These are phyloP conservation scores for Eucalyptus curtisii DNA, from an alignment of 345 rosid genomes.

Conservation along the genomic window DNA sequence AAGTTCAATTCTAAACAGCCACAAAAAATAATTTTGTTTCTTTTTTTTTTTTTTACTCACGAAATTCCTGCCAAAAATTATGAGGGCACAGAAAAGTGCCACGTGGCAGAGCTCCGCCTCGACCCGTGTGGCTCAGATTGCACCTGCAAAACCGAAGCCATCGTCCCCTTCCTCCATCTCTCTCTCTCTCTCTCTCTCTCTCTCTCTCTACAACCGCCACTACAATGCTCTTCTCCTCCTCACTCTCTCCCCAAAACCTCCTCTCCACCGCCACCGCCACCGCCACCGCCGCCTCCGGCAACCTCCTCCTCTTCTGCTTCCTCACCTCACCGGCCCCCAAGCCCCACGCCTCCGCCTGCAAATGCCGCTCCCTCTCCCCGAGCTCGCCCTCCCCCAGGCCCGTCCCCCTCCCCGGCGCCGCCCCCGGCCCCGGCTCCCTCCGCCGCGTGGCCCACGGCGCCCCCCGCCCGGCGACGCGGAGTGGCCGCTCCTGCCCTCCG, in stretches of 20 bases:
- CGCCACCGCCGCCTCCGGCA: not conserved
- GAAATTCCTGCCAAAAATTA: not conserved
- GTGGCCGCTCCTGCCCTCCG: slow-evolving; percentile 37
- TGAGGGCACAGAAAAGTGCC: not conserved
- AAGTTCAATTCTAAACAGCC: not conserved
- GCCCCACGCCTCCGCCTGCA: not conserved
- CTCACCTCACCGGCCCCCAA: not conserved
- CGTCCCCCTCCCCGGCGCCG: not conserved
- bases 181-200: not conserved
- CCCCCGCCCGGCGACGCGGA: slow-evolving; percentile 6
- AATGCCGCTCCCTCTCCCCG: not conserved
- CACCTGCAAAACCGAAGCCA: not conserved
- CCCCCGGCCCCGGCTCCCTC: slow-evolving; percentile 2
- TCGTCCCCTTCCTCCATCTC: not conserved
- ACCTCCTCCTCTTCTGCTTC: not conserved
- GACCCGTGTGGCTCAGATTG: not conserved
- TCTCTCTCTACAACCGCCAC: not conserved
- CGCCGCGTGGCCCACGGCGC: slow-evolving; percentile 36
- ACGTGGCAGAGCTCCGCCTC: not conserved
- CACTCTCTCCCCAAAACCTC: slow-evolving; percentile 9
- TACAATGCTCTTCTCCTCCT: slow-evolving; percentile 29
- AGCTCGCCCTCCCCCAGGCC: not conserved
- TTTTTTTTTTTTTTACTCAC: not conserved
- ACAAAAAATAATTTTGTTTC: not conserved
- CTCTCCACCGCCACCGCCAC: not conserved